Percentiles rank a stretch among this genome's conserved stretches.
Conservation (phyloP, 2,329 filamentous ascomycete genomes). For the Hysterium pulicare region DNA sequence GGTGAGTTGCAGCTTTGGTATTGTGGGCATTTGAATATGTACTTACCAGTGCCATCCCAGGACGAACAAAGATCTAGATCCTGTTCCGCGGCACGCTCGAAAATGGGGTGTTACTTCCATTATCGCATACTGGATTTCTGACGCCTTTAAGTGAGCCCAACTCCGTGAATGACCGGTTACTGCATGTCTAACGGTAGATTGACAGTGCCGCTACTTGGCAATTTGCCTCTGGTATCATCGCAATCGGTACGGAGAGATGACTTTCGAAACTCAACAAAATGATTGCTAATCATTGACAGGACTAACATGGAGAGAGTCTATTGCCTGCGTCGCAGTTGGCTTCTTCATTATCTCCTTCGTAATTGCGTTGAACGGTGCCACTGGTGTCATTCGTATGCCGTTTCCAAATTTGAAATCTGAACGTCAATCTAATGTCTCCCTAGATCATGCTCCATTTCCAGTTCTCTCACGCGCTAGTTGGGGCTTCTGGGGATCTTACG, state of each 20-base stretch:
- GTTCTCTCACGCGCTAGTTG: slow-evolving; percentile 55
- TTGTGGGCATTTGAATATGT: background rate
- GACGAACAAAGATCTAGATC: slow-evolving; percentile 51
- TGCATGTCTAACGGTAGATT: slow-evolving; percentile 6
- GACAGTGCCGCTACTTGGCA: slow-evolving; percentile 52
- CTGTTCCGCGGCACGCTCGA: slow-evolving; percentile 41
- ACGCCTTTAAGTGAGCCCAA: slow-evolving; percentile 45
- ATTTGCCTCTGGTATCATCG: slow-evolving; percentile 40
- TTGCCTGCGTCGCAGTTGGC: slow-evolving; percentile 50
- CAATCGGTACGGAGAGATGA: slow-evolving; percentile 23
- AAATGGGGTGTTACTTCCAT: slow-evolving; percentile 48
- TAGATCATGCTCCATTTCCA: slow-evolving; percentile 52
- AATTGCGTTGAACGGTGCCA: slow-evolving; percentile 59
- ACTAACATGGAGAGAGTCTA: slow-evolving; percentile 54
- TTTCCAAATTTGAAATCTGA: background rate
- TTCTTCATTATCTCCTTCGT: slow-evolving; percentile 56
- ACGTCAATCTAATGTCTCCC: slow-evolving; percentile 23
- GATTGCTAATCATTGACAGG: slow-evolving; percentile 28
- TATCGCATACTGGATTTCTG: slow-evolving; percentile 52
- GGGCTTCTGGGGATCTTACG: slow-evolving; percentile 57
- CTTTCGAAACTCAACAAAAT: slow-evolving; percentile 8
- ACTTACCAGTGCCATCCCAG: slow-evolving; percentile 8
- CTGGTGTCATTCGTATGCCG: slow-evolving; percentile 30
- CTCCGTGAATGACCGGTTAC: background rate
- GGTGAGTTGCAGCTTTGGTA: slow-evolving; percentile 15